A percentile compares a stretch with the other conserved stretches of the same genome.
These are phyloP conservation scores for Serpula lacrymans DNA, from an alignment of 768 basidiomycete genomes.

Conservation along the genomic window DNA sequence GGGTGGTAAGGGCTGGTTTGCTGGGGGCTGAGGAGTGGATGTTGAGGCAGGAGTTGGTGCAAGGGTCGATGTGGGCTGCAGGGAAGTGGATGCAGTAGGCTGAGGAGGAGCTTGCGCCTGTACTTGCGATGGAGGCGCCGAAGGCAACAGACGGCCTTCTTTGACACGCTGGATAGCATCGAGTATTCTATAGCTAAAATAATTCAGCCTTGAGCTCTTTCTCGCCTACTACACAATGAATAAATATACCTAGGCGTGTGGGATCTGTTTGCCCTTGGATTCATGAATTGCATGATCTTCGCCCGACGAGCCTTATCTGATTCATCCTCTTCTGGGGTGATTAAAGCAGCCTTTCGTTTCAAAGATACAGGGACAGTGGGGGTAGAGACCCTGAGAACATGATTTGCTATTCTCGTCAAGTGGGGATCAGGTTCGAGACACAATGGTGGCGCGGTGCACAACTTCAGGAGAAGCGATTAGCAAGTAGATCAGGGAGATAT, in stretches of 20 bases:
- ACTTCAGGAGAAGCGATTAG: slow-evolving; percentile 36
- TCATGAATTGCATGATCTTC: slow-evolving; percentile 81
- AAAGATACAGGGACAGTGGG: slow-evolving; percentile 70
- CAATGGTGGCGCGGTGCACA: slow-evolving; percentile 70
- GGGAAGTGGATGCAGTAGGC: slow-evolving; percentile 31
- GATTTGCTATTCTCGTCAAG: slow-evolving; percentile 72
- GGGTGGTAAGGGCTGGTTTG: too few relatives aligned
- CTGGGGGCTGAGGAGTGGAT: slow-evolving; percentile 32
- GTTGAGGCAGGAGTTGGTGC: slow-evolving; percentile 24
- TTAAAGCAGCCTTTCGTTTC: slow-evolving; percentile 69
- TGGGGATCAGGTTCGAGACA: slow-evolving; percentile 81
- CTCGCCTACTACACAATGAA: slow-evolving; percentile 1
- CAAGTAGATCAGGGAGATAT: background rate
- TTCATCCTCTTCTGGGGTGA: slow-evolving; percentile 76
- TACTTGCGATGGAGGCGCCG: slow-evolving; percentile 21
- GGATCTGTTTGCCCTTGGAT: slow-evolving; percentile 49
- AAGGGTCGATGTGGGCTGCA: slow-evolving; percentile 26
- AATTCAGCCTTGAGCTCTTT: slow-evolving; percentile 4
- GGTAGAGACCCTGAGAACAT: slow-evolving; percentile 66
- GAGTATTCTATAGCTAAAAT: slow-evolving; percentile 52
- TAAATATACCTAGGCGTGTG: slow-evolving; percentile 45
- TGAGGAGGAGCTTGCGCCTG: slow-evolving; percentile 33
- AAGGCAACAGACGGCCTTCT: slow-evolving; percentile 25
- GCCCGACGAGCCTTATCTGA: slow-evolving; percentile 66
- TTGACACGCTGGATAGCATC: slow-evolving; percentile 40